Evolutionary conservation across 2,329 filamentous ascomycete genomes (phyloP).

Genomic region (Lecanicillium sp.): DNA sequence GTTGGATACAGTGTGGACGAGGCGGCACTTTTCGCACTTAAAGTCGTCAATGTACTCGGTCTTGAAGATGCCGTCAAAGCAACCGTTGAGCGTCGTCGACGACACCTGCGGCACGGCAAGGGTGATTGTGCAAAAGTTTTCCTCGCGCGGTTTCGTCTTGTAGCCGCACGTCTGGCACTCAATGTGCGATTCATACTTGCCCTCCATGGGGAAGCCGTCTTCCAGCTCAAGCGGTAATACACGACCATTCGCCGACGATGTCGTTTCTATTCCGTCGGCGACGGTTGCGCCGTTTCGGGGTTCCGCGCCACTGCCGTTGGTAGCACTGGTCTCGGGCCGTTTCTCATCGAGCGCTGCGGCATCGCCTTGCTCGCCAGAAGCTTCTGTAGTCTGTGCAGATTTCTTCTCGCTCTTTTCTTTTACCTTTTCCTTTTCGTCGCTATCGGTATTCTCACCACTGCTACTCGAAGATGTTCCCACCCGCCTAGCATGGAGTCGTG

Average conservation of each 20-base stretch:
- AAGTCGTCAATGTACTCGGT: constrained; percentile 96
- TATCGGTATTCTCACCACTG: constrained; percentile 10
- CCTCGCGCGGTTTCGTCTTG: constrained; percentile 74
- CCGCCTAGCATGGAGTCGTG: constrained; percentile 48
- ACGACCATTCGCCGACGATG: constrained; percentile 8
- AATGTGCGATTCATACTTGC: constrained; percentile 86
- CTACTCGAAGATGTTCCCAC: constrained; percentile 13
- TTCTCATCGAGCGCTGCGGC: background rate
- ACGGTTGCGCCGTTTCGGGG: constrained; percentile 11
- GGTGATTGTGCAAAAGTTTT: constrained; percentile 85
- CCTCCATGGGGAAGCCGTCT: constrained; percentile 84
- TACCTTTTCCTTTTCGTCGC: constrained; percentile 13
- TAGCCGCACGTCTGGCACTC: constrained; percentile 87
- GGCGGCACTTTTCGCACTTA: constrained; percentile 84
- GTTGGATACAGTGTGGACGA: constrained; percentile 66
- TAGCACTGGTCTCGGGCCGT: background rate
- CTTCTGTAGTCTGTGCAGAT: background rate
- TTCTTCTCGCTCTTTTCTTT: constrained; percentile 3
- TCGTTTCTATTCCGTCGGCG: constrained; percentile 1
- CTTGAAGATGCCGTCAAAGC: constrained; percentile 91
- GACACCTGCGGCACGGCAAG: constrained; percentile 80
- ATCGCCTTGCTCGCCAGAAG: too few relatives aligned
- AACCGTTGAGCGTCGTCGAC: constrained; percentile 73
- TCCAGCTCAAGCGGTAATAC: constrained; percentile 37
- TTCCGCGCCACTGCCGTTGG: constrained; percentile 7